Base-by-base conservation (phyloP, 805 yeast genomes). In the Starmera quercuum region DNA sequence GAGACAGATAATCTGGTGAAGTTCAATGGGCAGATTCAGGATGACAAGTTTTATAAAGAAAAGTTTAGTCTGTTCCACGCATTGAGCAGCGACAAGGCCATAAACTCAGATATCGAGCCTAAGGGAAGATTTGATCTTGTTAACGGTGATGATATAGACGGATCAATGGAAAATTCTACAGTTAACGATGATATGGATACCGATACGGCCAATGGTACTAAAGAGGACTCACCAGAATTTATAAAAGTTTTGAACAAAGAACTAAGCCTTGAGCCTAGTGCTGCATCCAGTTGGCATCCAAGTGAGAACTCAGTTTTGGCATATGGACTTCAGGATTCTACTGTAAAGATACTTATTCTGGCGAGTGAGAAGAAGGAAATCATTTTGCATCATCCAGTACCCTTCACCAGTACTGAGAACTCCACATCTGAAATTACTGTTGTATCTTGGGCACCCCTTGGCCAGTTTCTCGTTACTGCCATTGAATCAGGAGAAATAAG, bases 401-500 rank as follows among this genome's bases (percentile, higher is more conserved):
- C 12, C 21, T 29, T n/a, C 30, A 48, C n/a, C 34, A 45, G 16
- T 47, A 62, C 20, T 17, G 18, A 57, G 45, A 27, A 72, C 65
- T 40, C 61, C 65, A 5, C 49, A 49, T 35, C 47, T 21, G 56
- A 54, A 32, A 44, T 66, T 2, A 58, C 67, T 3, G 41, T 50
- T 19, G 34, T 71, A 3, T 42, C 73, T 8, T 85, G 94, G 94
- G 71, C 84, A 10, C 78, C 80, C 2, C 58, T 61, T 34, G 95
- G 95, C 0, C 61, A 70, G 26, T 45, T 66, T 11, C 54, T 86
- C 3, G 64, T 81, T 11, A 80, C 88, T 0, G 82, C 78, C 3
- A 67, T 78, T 2, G 73, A 68, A 35, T 68, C 68, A 47, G 95
- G 95, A 11, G 90, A 82, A 45, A 47, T 87, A 7, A 60, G 90